Evolutionary conservation across 1,139 yeast genomes (phyloP).

Genomic region (Ogataea hybrid): DNA sequence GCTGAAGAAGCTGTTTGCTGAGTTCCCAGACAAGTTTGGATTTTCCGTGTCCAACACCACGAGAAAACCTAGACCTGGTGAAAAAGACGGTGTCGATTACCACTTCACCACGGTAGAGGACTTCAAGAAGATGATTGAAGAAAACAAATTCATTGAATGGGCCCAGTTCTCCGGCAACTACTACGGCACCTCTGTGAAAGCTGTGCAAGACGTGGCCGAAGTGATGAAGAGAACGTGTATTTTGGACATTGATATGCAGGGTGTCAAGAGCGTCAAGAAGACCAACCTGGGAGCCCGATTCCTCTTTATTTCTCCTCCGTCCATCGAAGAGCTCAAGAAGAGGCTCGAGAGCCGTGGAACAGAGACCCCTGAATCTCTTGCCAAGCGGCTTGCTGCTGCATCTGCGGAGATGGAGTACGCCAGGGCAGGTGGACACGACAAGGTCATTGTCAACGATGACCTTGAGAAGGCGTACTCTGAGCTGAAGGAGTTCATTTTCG

Average conservation of each 20-base stretch:
- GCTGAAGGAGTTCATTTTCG: slow-evolving; percentile 71
- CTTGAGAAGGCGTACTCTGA: slow-evolving; percentile 83
- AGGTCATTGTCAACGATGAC: slow-evolving; percentile 85
- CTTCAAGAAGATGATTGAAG: slow-evolving; percentile 72
- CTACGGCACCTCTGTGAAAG: slow-evolving; percentile 88
- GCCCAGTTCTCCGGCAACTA: slow-evolving; percentile 97
- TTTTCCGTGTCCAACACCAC: slow-evolving; percentile 96
- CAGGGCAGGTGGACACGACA: slow-evolving; percentile 88
- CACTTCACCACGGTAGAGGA: slow-evolving; percentile 77
- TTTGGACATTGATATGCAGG: slow-evolving; percentile 98
- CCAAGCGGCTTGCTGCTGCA: slow-evolving; percentile 85
- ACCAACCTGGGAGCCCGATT: slow-evolving; percentile 81
- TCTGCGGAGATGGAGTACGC: slow-evolving; percentile 85
- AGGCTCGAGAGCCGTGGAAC: slow-evolving; percentile 91
- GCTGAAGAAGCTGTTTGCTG: slow-evolving; percentile 84
- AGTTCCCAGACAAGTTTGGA: slow-evolving; percentile 85
- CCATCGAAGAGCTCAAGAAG: slow-evolving; percentile 66
- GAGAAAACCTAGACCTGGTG: slow-evolving; percentile 89
- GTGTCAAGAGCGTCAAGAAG: slow-evolving; percentile 86
- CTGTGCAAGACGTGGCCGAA: slow-evolving; percentile 72
- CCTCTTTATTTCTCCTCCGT: slow-evolving; percentile 90
- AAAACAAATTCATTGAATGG: slow-evolving; percentile 87
- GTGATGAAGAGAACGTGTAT: slow-evolving; percentile 71
- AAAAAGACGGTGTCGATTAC: slow-evolving; percentile 84
- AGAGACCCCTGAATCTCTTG: slow-evolving; percentile 80